Percentiles rank a stretch among this genome's conserved stretches.
Evolutionary conservation across 768 basidiomycete genomes (phyloP).

Genomic region (Trametes elegans): DNA sequence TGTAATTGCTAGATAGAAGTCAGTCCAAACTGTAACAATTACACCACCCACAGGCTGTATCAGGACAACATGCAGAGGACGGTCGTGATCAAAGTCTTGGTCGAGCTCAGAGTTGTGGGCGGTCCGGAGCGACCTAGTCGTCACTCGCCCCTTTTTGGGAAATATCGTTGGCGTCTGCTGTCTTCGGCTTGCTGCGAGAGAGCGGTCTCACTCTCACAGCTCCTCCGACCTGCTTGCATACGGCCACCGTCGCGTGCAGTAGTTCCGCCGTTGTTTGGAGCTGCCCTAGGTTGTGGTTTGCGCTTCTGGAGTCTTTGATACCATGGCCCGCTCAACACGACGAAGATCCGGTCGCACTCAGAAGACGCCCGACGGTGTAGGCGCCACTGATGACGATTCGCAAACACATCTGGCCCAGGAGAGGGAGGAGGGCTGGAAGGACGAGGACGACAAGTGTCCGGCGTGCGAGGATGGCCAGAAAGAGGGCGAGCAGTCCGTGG

Average conservation of each 20-base stretch:
- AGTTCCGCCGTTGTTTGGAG: neutral
- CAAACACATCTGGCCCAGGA: neutral
- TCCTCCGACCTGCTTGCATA: neutral
- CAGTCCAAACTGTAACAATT: neutral
- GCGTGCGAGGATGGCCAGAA: slow-evolving; percentile 43
- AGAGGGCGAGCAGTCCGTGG: slow-evolving; percentile 32
- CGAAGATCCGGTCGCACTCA: slow-evolving; percentile 38
- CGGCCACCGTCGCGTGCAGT: neutral
- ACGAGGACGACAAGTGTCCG: slow-evolving; percentile 40
- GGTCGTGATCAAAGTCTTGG: neutral
- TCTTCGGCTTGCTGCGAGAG: neutral
- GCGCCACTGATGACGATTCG: slow-evolving; percentile 18
- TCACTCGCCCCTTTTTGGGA: slow-evolving; percentile 5
- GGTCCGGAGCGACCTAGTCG: neutral
- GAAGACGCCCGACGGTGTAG: slow-evolving; percentile 29
- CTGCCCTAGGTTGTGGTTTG: neutral
- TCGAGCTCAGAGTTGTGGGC: neutral
- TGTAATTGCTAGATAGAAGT: slow-evolving; percentile 17
- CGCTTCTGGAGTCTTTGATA: neutral
- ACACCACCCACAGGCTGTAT: neutral
- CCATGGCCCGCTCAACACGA: slow-evolving; percentile 42
- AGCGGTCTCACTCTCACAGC: neutral
- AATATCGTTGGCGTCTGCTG: neutral
- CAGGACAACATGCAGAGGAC: neutral
- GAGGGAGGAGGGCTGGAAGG: slow-evolving; percentile 23